Base-by-base conservation (phyloP, 1,284 basidiomycete species). In the Fomes fomentarius region DNA sequence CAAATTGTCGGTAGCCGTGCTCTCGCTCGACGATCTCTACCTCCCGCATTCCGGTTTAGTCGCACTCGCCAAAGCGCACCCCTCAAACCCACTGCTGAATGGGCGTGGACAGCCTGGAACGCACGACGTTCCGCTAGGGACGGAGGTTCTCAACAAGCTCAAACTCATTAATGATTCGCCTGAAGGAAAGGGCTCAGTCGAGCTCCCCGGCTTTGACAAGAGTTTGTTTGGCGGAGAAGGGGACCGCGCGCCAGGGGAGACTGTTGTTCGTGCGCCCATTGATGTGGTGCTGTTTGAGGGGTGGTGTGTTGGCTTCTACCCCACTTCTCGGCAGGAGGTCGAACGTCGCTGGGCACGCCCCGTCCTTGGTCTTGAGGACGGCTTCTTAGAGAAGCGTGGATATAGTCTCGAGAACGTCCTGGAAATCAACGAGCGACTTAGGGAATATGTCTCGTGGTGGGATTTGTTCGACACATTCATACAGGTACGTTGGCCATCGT, bases 231-330 rank as follows among this genome's bases (percentile, higher is more conserved):
- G 71, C 35, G 95, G 95, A 0, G 80, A 91, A 69, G 96, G 96
- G 0, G 96, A 98, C 69, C 84, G 96, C 6, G 70, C 83, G 8
- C 69, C 72, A 62, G 40, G 70, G 66, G 58, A 78, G 72, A 33
- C 65, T 2, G 54, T 74, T 3, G 72, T 87, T 8, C 61, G 69
- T 0, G 72, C 80, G 2, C 82, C 83, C 0, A 66, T 96, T 3
- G 92, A 96, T 66, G 74, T 98, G n/a, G 87, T 98, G 43, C 79
- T 98, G 41, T 76, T 98, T 44, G 93, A 95, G 70, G 91, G 90
- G 8, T 92, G 91, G 90, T 91, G 85, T 69, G 82, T 87, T 6
- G 90, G 90, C 2, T 93, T 93, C 64, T 80, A 79, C 56, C 84
- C 89, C 9, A 75, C 84, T 17, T 65, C 77, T 0, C 49, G 58